These are phyloP conservation scores for Boletus sp. DNA, from an alignment of 1,284 basidiomycete species.

Conservation along the genomic window DNA sequence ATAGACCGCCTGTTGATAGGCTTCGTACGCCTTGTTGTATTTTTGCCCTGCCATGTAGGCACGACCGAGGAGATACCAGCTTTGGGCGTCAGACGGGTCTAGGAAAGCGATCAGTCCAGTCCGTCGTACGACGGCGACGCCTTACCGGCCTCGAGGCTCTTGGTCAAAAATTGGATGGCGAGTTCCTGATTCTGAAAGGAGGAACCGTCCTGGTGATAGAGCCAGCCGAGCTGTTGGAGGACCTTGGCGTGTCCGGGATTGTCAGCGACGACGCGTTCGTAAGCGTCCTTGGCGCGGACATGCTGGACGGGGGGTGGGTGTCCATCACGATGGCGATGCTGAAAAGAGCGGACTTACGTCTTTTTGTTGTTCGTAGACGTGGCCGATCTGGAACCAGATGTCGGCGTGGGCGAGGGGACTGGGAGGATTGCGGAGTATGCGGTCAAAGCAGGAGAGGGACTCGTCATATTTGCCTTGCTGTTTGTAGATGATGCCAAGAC, in stretches of 20 bases:
- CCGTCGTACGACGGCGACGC: constrained; percentile 11
- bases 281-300: constrained; percentile 90
- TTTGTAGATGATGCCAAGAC: constrained; percentile 99
- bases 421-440: constrained; percentile 94
- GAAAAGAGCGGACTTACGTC: constrained; percentile 62
- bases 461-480: constrained; percentile 94
- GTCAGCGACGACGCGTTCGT: constrained; percentile 94
- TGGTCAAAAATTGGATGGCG: constrained; percentile 92
- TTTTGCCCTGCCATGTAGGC: constrained; percentile 99
- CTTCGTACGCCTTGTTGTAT: constrained; percentile 99
- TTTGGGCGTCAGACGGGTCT: constrained; percentile 97
- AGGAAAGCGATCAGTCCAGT: constrained; percentile 17
- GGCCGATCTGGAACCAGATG: constrained; percentile 99
- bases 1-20: constrained; percentile 99
- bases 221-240: constrained; percentile 96
- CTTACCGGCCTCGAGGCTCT: constrained; percentile 90
- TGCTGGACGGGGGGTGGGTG: constrained; percentile 56
- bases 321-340: background rate
- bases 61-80: constrained; percentile 97
- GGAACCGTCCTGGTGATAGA: constrained; percentile 95
- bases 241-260: constrained; percentile 97
- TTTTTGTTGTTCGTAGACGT: constrained; percentile 97
- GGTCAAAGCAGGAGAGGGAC: constrained; percentile 90
- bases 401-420: constrained; percentile 95
- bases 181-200: constrained; percentile 95